Conservation (phyloP, 2,329 filamentous ascomycete species). For the Rugonectria rugulosa region DNA sequence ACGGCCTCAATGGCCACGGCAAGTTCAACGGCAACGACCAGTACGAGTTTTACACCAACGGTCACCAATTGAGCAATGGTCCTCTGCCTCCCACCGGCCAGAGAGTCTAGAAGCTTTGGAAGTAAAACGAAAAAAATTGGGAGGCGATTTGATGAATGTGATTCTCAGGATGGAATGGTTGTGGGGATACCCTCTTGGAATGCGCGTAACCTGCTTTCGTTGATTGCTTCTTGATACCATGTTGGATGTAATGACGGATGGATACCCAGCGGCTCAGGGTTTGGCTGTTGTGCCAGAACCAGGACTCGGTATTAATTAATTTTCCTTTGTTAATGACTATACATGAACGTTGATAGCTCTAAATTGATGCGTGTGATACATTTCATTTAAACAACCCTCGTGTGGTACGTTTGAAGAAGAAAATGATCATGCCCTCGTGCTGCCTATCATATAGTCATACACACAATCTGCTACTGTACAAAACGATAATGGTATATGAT, state of each 20-base stretch:
- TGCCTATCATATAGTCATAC: too few relatives aligned
- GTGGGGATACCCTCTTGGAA: constrained; percentile 37
- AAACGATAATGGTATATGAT: too few relatives aligned
- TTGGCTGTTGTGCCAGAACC: constrained; percentile 19
- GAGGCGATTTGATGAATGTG: constrained; percentile 12
- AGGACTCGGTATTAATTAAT: constrained; percentile 22
- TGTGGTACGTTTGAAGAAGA: too few relatives aligned
- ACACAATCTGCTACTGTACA: too few relatives aligned
- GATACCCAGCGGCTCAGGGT: constrained; percentile 18
- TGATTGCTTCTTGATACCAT: constrained; percentile 19
- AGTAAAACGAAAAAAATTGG: not conserved
- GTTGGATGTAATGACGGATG: constrained; percentile 20
- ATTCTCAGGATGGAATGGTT: constrained; percentile 8
- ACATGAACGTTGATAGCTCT: constrained; percentile 24
- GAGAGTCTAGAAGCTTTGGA: constrained; percentile 24
- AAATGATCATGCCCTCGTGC: too few relatives aligned
- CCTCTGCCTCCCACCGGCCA: constrained; percentile 23
- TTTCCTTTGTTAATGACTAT: constrained; percentile 32
- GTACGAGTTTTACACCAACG: constrained; percentile 19
- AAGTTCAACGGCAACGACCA: not conserved
- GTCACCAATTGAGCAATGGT: constrained; percentile 28
- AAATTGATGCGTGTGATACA: constrained; percentile 31
- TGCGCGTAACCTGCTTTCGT: constrained; percentile 25
- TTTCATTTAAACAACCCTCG: too few relatives aligned
- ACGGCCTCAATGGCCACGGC: constrained; percentile 27